Evolutionary conservation across 768 basidiomycete genomes (phyloP), one percentile per base, ranked within the genome.

Genomic region (Chalciporus piperatus): DNA sequence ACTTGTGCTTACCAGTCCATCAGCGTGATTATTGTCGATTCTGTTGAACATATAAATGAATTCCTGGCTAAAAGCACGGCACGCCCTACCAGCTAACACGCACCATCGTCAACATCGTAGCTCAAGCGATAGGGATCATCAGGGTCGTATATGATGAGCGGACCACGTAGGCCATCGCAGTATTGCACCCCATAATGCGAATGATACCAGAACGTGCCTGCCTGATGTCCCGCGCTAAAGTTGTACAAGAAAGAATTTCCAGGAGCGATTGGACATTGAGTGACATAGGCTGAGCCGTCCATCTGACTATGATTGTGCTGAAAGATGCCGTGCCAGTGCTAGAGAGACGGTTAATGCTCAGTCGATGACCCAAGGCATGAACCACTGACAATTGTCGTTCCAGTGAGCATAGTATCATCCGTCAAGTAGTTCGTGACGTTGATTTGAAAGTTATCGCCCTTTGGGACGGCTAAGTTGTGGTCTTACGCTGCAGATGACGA

Each of bases 111-210:
- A 13, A 59, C 35, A 38, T 64, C 60, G 49, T 62, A 64, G 32
- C 48, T 25, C 35, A 25, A 45, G 22, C 42, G 51, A 51, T 60
- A 56, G 20, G 57, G 59, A 45, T 58, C 56, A 23, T 58, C 45
- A 33, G 66, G 69, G 52, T 75, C 72, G 30, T 75, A 74, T 25
- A 78, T 62, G 11, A 80, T 71, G 28, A 79, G 33, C 10, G 72
- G 65, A 4, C 77, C 76, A 35, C 78, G 58, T 4, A 80, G 66
- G 0, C 78, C 78, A 52, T 81, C 79, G 49, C 57, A 54, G 17
- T 58, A 47, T 41, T 61, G 59, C 13, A 22, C 48, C 9, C 45
- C 48, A 6, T 59, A 56, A 37, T 59, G 54, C 14, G 61, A 66
- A 33, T 65, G 56, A 33, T 61, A 59, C 75, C 75, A 76, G 49